Base-by-base conservation (phyloP, 352 stramenopile genomes). In the Pythium apleroticum region DNA sequence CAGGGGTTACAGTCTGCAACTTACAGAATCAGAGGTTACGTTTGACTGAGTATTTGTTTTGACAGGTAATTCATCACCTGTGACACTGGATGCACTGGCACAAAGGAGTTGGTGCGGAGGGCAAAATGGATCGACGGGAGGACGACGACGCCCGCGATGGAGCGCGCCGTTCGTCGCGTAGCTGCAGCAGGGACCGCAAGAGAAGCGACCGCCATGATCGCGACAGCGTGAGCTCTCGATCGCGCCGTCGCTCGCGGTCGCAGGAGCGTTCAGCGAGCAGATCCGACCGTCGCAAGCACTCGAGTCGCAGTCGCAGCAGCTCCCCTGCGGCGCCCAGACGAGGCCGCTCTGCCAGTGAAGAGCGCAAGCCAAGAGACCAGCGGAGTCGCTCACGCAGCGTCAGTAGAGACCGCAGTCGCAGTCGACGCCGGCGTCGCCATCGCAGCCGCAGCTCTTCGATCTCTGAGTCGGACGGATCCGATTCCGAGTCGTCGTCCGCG, bases 361-460 rank as follows among this genome's bases (percentile, higher is more conserved):
- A 43, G 1, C 37, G 17, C 46, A 52, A 59, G 10, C 15, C 14
- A 49, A 56, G 24, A 14, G 27, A 57, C 17, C 39, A 59, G 22
- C 28, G 54, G 50, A 49, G 50, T 28, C 55, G 28, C 41, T 69
- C 61, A 30, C 66, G 35, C 12, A 68, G 62, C 54, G 59, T 48
- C 41, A 72, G 64, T n/a, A 53, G 63, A 33, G 68, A 55, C 41
- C 65, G 48, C 37, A 68, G 60, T 25, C 56, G 52, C 15, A 45
- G 52, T 25, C 70, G 57, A 12, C 62, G 43, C 53, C 56, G 67
- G 17, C 60, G 35, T 4, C 48, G 61, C 14, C 60, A 66, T 41
- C 77, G 73, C 19, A 71, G 64, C 43, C 78, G 73, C 20, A 71
- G 64, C 20, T 81, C 65, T 11, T 79, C 76, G 24, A 63, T 65